Conservation (phyloP, 306 rosid genomes). For the barrel medic (Medicago truncatula) region DNA sequence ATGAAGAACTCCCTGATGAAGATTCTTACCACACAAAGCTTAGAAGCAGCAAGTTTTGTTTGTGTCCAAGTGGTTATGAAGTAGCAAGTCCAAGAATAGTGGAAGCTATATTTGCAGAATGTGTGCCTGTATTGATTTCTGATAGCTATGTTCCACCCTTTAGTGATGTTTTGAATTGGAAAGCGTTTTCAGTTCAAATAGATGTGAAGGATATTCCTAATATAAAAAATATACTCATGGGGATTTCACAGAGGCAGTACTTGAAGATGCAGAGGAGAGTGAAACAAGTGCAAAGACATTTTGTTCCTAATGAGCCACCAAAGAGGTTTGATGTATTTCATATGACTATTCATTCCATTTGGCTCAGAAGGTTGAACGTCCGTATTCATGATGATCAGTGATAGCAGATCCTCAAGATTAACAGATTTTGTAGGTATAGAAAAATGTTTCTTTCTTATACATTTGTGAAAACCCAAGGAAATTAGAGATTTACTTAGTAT, state of each 20-base stretch:
- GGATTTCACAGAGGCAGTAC: slow-evolving; percentile 55
- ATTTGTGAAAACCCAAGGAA: background rate
- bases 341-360: slow-evolving; percentile 64
- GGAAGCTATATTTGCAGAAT: slow-evolving; percentile 67
- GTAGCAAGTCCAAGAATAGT: slow-evolving; percentile 67
- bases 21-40: slow-evolving; percentile 53
- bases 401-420: slow-evolving; percentile 3
- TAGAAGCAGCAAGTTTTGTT: slow-evolving; percentile 64
- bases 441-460: background rate
- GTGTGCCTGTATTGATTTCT: slow-evolving; percentile 67
- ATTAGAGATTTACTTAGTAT: slow-evolving; percentile 10
- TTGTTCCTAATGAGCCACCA: slow-evolving; percentile 63
- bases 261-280: slow-evolving; percentile 54
- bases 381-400: slow-evolving; percentile 40
- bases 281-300: slow-evolving; percentile 60
- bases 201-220: slow-evolving; percentile 55
- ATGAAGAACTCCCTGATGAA: slow-evolving; percentile 48
- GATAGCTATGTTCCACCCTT: slow-evolving; percentile 62
- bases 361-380: slow-evolving; percentile 66
- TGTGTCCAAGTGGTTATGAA: slow-evolving; percentile 67
- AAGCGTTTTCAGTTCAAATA: slow-evolving; percentile 55
- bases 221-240: slow-evolving; percentile 58
- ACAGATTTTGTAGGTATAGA: slow-evolving; percentile 33
- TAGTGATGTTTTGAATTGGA: slow-evolving; percentile 64
- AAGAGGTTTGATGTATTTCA: slow-evolving; percentile 62